Percentiles rank a stretch among this genome's conserved stretches.
Evolutionary conservation across 1,139 yeast genomes (phyloP).

Genomic region (Debaryomyces sp.): DNA sequence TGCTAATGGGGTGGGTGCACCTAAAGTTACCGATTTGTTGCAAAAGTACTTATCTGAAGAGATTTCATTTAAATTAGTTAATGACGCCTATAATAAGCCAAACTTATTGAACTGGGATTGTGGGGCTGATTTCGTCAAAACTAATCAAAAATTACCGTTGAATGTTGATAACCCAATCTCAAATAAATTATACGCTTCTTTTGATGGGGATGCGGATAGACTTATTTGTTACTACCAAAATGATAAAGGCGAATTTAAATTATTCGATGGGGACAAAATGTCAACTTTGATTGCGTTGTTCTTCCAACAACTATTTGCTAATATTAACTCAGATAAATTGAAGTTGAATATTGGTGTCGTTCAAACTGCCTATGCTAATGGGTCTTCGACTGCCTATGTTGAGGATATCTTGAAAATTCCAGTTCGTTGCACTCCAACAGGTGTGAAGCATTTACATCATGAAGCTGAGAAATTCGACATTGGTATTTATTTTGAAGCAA

Average conservation of each 20-base stretch:
- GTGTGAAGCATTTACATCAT: slow-evolving; percentile 94
- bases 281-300: slow-evolving; percentile 81
- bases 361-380: slow-evolving; percentile 98
- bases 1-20: slow-evolving; percentile 97
- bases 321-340: slow-evolving; percentile 40
- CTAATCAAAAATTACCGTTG: slow-evolving; percentile 77
- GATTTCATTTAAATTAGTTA: slow-evolving; percentile 54
- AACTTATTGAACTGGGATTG: slow-evolving; percentile 70
- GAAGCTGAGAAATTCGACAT: slow-evolving; percentile 82
- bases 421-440: slow-evolving; percentile 89
- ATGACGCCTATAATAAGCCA: slow-evolving; percentile 60
- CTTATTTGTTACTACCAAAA: slow-evolving; percentile 79
- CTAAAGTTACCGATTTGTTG: slow-evolving; percentile 59
- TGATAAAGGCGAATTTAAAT: slow-evolving; percentile 50
- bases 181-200: slow-evolving; percentile 69
- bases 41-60: slow-evolving; percentile 42
- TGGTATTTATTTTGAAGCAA: slow-evolving; percentile 96
- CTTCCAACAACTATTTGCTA: slow-evolving; percentile 52
- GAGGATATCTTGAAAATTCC: slow-evolving; percentile 67
- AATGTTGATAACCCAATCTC: slow-evolving; percentile 47
- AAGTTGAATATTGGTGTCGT: slow-evolving; percentile 74
- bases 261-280: slow-evolving; percentile 93
- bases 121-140: slow-evolving; percentile 96
- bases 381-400: slow-evolving; percentile 79
- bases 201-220: slow-evolving; percentile 98